Percentiles rank a stretch among this genome's conserved stretches.
Conservation (phyloP, 495 filamentous ascomycete genomes). For the Penicillium canescens region DNA sequence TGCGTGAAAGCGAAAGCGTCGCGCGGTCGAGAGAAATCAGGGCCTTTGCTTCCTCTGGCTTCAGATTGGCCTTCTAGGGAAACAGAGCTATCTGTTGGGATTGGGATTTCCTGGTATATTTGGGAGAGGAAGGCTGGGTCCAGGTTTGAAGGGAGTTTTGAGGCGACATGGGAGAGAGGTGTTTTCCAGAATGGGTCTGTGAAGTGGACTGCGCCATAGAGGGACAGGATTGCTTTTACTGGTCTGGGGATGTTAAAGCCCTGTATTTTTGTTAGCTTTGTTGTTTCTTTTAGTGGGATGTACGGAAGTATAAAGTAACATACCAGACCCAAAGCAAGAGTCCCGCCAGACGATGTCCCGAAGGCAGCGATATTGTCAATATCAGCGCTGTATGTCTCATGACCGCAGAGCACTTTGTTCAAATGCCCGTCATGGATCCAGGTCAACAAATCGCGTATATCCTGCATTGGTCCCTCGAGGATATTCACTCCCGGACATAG, state of each 20-base stretch:
- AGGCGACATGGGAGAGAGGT: slow-evolving; percentile 65
- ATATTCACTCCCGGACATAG: slow-evolving; percentile 34
- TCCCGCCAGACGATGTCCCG: slow-evolving; percentile 34
- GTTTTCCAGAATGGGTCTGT: slow-evolving; percentile 51
- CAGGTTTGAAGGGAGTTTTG: slow-evolving; percentile 22
- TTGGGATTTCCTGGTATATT: slow-evolving; percentile 27
- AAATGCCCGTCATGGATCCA: slow-evolving; percentile 31
- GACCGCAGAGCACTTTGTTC: slow-evolving; percentile 12
- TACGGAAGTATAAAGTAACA: background rate
- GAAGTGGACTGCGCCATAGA: slow-evolving; percentile 40
- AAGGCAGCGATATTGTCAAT: slow-evolving; percentile 33
- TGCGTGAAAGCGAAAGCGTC: slow-evolving; percentile 39
- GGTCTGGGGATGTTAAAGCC: slow-evolving; percentile 28
- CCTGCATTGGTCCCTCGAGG: slow-evolving; percentile 29
- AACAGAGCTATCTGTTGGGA: slow-evolving; percentile 31
- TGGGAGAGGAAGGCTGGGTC: slow-evolving; percentile 18
- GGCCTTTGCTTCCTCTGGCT: slow-evolving; percentile 18
- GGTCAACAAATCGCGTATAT: slow-evolving; percentile 28
- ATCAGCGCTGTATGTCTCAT: slow-evolving; percentile 20
- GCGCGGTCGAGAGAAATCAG: slow-evolving; percentile 31
- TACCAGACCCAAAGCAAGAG: slow-evolving; percentile 33
- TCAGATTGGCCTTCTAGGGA: slow-evolving; percentile 35
- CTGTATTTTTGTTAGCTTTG: slow-evolving; percentile 14
- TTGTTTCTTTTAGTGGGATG: background rate
- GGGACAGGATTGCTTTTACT: slow-evolving; percentile 31